These are phyloP conservation scores for Fusarium sp. DNA, from an alignment of 2,329 filamentous ascomycete genomes.

Conservation along the genomic window DNA sequence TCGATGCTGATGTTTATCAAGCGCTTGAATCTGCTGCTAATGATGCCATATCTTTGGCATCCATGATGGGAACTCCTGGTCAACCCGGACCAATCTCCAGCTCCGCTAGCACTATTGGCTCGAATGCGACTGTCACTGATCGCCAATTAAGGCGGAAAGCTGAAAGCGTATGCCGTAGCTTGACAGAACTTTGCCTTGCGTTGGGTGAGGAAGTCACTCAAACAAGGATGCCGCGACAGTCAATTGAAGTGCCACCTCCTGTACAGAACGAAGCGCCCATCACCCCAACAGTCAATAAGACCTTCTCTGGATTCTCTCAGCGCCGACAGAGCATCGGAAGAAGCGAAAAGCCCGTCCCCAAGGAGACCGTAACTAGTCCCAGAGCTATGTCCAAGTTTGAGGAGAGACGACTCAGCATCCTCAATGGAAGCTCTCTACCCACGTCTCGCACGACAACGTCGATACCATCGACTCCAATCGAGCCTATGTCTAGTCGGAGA, in stretches of 20 bases:
- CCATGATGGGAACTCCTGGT: slow-evolving; percentile 79
- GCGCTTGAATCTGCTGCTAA: slow-evolving; percentile 82
- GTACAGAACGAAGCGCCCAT: slow-evolving; percentile 45
- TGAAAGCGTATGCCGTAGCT: slow-evolving; percentile 89
- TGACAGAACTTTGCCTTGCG: slow-evolving; percentile 92
- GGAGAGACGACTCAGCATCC: slow-evolving; percentile 62
- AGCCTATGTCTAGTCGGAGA: slow-evolving; percentile 56
- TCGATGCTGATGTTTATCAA: slow-evolving; percentile 78
- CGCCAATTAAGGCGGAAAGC: slow-evolving; percentile 89
- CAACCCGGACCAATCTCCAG: slow-evolving; percentile 76
- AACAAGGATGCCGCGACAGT: slow-evolving; percentile 46
- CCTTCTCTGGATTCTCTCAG: slow-evolving; percentile 51
- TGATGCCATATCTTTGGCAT: slow-evolving; percentile 82
- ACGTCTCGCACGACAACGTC: slow-evolving; percentile 57
- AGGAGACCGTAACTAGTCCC: slow-evolving; percentile 55
- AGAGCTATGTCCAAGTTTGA: slow-evolving; percentile 64
- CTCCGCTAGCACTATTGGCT: slow-evolving; percentile 70
- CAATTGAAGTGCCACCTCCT: slow-evolving; percentile 24
- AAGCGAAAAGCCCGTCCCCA: slow-evolving; percentile 54
- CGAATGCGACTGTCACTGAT: slow-evolving; percentile 71
- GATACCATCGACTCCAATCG: slow-evolving; percentile 55
- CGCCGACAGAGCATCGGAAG: slow-evolving; percentile 55
- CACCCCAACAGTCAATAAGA: slow-evolving; percentile 60
- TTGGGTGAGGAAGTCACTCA: slow-evolving; percentile 71
- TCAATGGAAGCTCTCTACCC: slow-evolving; percentile 58